Conservation (phyloP, 2,329 filamentous ascomycete genomes). For the Ophiostoma ips region DNA sequence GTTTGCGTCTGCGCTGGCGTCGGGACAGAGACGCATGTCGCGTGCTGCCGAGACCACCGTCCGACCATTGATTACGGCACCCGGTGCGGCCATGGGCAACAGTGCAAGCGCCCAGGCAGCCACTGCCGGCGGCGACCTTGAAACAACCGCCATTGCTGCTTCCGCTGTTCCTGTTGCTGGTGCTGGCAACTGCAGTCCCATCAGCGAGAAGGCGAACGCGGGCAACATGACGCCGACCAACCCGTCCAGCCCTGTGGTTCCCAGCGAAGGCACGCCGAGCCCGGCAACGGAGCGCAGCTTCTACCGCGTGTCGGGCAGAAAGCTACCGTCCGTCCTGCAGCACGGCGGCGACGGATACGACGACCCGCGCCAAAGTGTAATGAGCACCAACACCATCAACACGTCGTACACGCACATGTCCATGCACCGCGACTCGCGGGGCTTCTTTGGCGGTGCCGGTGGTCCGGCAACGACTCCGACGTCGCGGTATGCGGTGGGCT, state of each 20-base stretch:
- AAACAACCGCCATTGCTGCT: no score
- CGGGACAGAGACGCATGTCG: conserved; percentile 25
- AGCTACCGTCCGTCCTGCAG: conserved; percentile 48
- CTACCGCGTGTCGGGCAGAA: conserved; percentile 50
- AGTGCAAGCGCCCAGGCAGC: not conserved
- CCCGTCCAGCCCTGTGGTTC: not conserved
- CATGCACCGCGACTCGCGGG: conserved; percentile 18
- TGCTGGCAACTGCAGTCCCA: not conserved
- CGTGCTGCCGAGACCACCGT: not conserved
- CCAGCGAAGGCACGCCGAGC: not conserved
- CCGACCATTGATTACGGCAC: not conserved
- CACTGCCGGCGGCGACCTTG: no score
- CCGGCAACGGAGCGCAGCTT: conserved; percentile 38
- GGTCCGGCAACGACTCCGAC: conserved; percentile 15
- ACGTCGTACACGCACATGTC: not conserved
- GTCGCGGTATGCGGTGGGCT: conserved; percentile 35
- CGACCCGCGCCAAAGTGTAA: conserved; percentile 17
- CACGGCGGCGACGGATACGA: conserved; percentile 48
- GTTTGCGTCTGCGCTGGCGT: conserved; percentile 32
- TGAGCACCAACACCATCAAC: conserved; percentile 4
- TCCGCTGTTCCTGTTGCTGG: no score
- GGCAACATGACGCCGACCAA: not conserved
- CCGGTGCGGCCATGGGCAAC: not conserved
- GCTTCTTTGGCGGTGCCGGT: conserved; percentile 18
- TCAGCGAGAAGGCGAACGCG: not conserved